A percentile compares a stretch with the other conserved stretches of the same genome.
Evolutionary conservation across 495 filamentous ascomycete species (phyloP).

Genomic region (Penicillium atrosanguineum): DNA sequence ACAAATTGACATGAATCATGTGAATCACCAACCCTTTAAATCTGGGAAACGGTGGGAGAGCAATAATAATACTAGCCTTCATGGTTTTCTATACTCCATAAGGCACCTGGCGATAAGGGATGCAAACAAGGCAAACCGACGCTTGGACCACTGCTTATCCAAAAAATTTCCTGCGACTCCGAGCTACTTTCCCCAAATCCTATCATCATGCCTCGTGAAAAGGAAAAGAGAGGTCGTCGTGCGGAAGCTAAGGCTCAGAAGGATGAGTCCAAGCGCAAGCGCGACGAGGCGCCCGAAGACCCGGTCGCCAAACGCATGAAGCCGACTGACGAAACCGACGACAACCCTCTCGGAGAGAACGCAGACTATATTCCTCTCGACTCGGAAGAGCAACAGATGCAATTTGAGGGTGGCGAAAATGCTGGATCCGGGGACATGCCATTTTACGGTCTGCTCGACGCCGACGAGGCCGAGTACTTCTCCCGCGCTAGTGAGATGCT

Average conservation of each 20-base stretch:
- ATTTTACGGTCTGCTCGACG: slow-evolving; percentile 88
- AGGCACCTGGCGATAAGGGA: neutral
- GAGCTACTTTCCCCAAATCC: slow-evolving; percentile 9
- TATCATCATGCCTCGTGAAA: slow-evolving; percentile 50
- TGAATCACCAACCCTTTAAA: neutral
- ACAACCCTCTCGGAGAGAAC: slow-evolving; percentile 16
- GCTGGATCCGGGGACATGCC: slow-evolving; percentile 40
- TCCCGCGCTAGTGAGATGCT: slow-evolving; percentile 82
- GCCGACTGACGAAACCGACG: slow-evolving; percentile 23
- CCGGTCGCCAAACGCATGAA: slow-evolving; percentile 40
- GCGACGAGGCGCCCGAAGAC: slow-evolving; percentile 42
- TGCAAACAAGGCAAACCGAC: slow-evolving; percentile 35
- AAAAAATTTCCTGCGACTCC: slow-evolving; percentile 28
- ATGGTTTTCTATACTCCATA: neutral
- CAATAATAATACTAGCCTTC: neutral
- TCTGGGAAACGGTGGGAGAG: too few relatives aligned
- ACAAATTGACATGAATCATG: neutral
- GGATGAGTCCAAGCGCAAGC: slow-evolving; percentile 42
- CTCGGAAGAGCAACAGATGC: slow-evolving; percentile 15
- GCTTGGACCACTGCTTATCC: slow-evolving; percentile 48
- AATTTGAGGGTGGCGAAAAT: slow-evolving; percentile 10
- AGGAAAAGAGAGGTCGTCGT: slow-evolving; percentile 67
- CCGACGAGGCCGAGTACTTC: slow-evolving; percentile 94
- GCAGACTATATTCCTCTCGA: slow-evolving; percentile 42
- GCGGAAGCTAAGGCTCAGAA: slow-evolving; percentile 51